Evolutionary conservation across 345 rosid genomes (phyloP).

Genomic region (Mercurialis annua): DNA sequence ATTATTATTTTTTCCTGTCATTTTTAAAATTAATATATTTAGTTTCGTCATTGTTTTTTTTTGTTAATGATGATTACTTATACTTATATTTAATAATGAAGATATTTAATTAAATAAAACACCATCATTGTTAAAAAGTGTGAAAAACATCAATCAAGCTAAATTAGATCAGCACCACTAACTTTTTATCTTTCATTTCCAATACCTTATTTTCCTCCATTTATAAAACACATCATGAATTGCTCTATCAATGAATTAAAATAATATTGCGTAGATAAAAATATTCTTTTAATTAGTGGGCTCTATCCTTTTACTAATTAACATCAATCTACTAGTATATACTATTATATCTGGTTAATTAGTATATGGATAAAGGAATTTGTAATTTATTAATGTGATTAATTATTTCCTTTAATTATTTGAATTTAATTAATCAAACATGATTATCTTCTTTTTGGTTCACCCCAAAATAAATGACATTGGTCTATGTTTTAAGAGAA

Average conservation of each 20-base stretch:
- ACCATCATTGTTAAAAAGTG: not conserved
- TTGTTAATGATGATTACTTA: no score
- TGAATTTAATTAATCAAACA: not conserved
- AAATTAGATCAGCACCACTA: not conserved
- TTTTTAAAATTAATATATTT: no score
- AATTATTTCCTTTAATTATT: not conserved
- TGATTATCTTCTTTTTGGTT: not conserved
- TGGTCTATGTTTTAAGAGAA: conserved; percentile 17
- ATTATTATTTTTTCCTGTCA: no score
- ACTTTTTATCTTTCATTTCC: not conserved
- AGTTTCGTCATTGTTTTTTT: no score
- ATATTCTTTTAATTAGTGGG: conserved; percentile 11
- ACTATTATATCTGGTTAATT: not conserved
- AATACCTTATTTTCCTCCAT: not conserved
- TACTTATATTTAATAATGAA: not conserved
- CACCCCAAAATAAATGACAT: conserved; percentile 1
- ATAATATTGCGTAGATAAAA: not conserved
- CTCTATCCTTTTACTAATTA: conserved; percentile 1
- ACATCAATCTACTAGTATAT: not conserved
- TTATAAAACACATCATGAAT: not conserved
- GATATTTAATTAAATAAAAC: no score
- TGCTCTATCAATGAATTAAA: not conserved
- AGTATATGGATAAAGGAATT: not conserved
- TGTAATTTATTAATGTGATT: not conserved
- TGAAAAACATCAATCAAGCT: not conserved